phyloP scores from a whole-genome alignment of 129 eudicot genomes.

The Flaveria brownii region DNA sequence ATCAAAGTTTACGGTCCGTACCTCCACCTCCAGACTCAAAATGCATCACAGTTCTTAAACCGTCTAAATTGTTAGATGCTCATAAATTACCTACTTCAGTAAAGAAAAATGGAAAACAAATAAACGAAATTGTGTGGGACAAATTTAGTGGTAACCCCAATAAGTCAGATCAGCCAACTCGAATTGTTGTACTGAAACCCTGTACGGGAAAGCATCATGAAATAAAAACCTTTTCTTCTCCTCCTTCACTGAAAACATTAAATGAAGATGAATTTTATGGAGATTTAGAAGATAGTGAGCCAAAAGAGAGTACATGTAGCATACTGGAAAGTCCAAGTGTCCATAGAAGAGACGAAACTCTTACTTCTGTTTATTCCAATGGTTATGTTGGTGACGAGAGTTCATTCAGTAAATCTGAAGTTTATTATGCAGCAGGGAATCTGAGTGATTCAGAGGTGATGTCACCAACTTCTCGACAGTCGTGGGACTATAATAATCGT shows the following conservation, averaged over 20 bases:
- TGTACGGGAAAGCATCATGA: slow-evolving; percentile 56
- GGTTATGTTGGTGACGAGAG: slow-evolving; percentile 89
- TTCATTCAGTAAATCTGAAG: slow-evolving; percentile 78
- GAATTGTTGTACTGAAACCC: slow-evolving; percentile 90
- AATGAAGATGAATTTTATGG: slow-evolving; percentile 43
- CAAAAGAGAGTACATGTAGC: slow-evolving; percentile 46
- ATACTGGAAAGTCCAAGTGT: slow-evolving; percentile 43
- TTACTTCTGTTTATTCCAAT: slow-evolving; percentile 69
- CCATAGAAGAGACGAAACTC: slow-evolving; percentile 66
- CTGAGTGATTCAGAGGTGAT: slow-evolving; percentile 85
- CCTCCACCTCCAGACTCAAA: slow-evolving; percentile 72
- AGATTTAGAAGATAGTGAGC: slow-evolving; percentile 54
- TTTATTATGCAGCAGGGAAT: slow-evolving; percentile 67
- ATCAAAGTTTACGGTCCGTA: slow-evolving; percentile 42
- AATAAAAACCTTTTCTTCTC: slow-evolving; percentile 44
- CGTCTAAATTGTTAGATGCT: slow-evolving; percentile 63
- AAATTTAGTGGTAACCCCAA: slow-evolving; percentile 42
- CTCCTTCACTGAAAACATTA: slow-evolving; percentile 45
- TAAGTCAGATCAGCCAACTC: slow-evolving; percentile 78
- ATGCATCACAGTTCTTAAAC: slow-evolving; percentile 89
- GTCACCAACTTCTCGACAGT: slow-evolving; percentile 82
- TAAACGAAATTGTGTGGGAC: slow-evolving; percentile 47
- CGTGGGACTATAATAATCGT: slow-evolving; percentile 81
- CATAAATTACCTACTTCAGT: slow-evolving; percentile 39
- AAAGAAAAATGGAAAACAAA: slow-evolving; percentile 42